Conservation (phyloP, 176 grass and related monocot species). For the Pontederia paniculata region DNA sequence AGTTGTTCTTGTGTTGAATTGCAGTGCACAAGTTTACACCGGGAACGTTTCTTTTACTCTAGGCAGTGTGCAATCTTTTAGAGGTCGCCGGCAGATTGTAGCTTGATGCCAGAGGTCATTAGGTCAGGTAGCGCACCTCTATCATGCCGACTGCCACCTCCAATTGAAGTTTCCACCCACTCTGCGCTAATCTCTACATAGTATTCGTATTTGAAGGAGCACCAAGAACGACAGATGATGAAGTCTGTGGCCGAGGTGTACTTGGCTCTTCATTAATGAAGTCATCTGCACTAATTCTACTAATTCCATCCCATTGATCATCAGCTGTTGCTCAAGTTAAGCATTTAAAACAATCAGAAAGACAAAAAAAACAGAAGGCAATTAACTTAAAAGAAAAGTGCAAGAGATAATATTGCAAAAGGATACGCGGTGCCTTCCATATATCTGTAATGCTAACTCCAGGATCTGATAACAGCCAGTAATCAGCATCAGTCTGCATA, state of each 20-base stretch:
- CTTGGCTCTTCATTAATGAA: slow-evolving; percentile 46
- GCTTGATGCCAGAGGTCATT: too few relatives aligned
- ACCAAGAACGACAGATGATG: slow-evolving; percentile 2
- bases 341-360: slow-evolving; percentile 22
- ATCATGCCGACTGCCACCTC: too few relatives aligned
- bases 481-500: slow-evolving; percentile 63
- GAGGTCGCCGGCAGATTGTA: too few relatives aligned
- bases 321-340: slow-evolving; percentile 54
- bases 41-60: too few relatives aligned
- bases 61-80: too few relatives aligned
- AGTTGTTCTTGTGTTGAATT: too few relatives aligned
- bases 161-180: background rate
- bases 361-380: background rate
- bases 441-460: slow-evolving; percentile 69
- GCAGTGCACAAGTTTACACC: too few relatives aligned
- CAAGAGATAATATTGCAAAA: slow-evolving; percentile 25
- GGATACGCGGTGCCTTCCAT: slow-evolving; percentile 72
- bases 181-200: background rate
- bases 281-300: slow-evolving; percentile 22
- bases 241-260: slow-evolving; percentile 22
- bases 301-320: slow-evolving; percentile 44
- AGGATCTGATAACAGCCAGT: slow-evolving; percentile 68
- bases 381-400: slow-evolving; percentile 13
- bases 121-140: too few relatives aligned
- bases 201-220: slow-evolving; percentile 7